Percentiles rank a stretch among this genome's conserved stretches.
phyloP scores from a whole-genome alignment of 768 basidiomycete species.

The Lentinula sp. region DNA sequence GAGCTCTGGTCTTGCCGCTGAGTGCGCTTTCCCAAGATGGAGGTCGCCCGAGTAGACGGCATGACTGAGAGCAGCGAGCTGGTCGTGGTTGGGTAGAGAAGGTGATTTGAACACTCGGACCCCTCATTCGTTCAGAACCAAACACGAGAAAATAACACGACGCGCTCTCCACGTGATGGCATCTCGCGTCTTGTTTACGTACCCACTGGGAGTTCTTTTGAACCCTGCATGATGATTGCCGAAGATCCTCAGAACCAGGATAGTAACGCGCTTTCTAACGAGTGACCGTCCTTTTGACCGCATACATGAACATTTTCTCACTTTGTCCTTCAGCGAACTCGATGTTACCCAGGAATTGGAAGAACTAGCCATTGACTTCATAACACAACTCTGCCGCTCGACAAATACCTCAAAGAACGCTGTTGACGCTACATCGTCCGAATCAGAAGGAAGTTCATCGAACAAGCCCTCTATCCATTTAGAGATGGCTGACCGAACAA shows the following conservation, averaged over 20 bases:
- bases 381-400: neutral
- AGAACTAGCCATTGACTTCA: slow-evolving; percentile 3
- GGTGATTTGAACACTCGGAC: slow-evolving; percentile 5
- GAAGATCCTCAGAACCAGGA: neutral
- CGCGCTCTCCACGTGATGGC: slow-evolving; percentile 32
- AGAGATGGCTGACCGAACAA: slow-evolving; percentile 2
- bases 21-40: slow-evolving; percentile 47
- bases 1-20: slow-evolving; percentile 29
- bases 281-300: neutral
- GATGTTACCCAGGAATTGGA: neutral
- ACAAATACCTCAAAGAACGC: neutral
- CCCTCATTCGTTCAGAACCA: slow-evolving; percentile 13
- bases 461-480: neutral
- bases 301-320: neutral
- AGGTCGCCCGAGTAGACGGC: slow-evolving; percentile 35
- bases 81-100: slow-evolving; percentile 9
- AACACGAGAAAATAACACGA: slow-evolving; percentile 29
- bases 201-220: neutral
- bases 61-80: slow-evolving; percentile 18
- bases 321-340: neutral
- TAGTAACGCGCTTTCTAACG: neutral
- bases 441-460: neutral
- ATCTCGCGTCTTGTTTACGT: slow-evolving; percentile 16
- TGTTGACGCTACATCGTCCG: neutral
- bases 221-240: neutral